phyloP scores from a whole-genome alignment of 345 rosid species.

The Bruguiera parviflora region DNA sequence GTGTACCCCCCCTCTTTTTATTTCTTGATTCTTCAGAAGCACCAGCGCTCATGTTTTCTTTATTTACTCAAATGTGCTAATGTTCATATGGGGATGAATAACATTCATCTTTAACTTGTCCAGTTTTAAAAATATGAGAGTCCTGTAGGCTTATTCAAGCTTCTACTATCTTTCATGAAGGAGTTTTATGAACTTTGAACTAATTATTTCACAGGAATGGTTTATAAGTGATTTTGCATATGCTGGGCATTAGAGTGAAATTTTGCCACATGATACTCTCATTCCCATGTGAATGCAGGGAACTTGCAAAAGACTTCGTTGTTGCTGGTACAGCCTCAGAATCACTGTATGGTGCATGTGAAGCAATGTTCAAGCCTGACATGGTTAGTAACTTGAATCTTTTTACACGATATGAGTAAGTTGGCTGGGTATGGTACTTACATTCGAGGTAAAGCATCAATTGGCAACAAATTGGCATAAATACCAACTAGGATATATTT shows the following conservation, averaged over 20 bases:
- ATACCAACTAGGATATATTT: not conserved
- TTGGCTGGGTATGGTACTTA: not conserved
- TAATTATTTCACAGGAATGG: too few relatives aligned
- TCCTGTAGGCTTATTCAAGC: not conserved
- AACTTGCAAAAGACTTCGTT: slow-evolving; percentile 93
- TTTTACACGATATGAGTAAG: not conserved
- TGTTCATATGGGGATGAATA: not conserved
- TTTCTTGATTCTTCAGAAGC: not conserved
- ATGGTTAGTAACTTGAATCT: slow-evolving; percentile 53
- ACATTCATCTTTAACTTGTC: not conserved
- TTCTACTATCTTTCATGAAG: not conserved
- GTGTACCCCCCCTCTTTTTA: slow-evolving; percentile 32
- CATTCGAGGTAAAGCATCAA: not conserved
- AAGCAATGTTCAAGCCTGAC: slow-evolving; percentile 87
- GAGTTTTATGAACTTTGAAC: not conserved
- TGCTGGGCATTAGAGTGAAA: too few relatives aligned
- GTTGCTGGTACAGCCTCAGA: slow-evolving; percentile 95
- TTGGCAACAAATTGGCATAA: not conserved
- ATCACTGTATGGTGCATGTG: slow-evolving; percentile 96
- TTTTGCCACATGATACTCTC: not conserved
- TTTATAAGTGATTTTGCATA: too few relatives aligned
- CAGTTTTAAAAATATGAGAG: not conserved
- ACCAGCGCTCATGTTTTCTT: not conserved
- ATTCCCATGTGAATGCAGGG: slow-evolving; percentile 42
- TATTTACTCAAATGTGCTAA: not conserved